Evolutionary conservation across 176 grass and related monocot species (phyloP).

Genomic region (Thalia dealbata): DNA sequence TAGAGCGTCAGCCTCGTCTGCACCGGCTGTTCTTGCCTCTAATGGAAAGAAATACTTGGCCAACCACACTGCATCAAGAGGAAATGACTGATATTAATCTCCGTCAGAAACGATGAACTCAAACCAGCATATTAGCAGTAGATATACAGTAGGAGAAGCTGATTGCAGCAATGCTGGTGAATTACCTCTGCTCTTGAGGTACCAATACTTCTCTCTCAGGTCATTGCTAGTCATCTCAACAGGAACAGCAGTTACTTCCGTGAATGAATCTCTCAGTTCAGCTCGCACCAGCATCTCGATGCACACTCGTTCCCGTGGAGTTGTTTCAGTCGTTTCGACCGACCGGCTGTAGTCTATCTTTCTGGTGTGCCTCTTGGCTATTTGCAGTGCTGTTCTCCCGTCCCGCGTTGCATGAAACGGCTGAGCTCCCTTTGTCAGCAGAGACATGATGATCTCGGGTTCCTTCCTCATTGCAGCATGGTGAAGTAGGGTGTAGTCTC

Average conservation of each 20-base stretch:
- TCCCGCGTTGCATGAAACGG: not conserved
- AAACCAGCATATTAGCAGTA: not conserved
- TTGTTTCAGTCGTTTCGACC: not conserved
- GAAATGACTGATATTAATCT: not conserved
- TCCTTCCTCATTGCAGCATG: slow-evolving; percentile 15
- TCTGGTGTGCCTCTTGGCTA: slow-evolving; percentile 9
- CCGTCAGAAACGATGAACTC: too few species aligned
- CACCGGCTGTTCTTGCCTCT: slow-evolving; percentile 14
- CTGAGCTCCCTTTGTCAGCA: slow-evolving; percentile 9
- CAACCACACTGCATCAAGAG: slow-evolving; percentile 4
- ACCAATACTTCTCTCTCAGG: not conserved
- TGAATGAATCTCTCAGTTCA: not conserved
- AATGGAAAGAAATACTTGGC: not conserved
- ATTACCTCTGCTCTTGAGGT: slow-evolving; percentile 18
- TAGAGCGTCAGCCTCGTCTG: not conserved
- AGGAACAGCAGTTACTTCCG: slow-evolving; percentile 2
- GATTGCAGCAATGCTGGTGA: not conserved
- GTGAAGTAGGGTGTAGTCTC: slow-evolving; percentile 6
- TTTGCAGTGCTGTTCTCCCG: slow-evolving; percentile 7
- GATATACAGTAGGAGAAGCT: not conserved
- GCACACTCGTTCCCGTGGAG: not conserved
- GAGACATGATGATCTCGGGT: slow-evolving; percentile 8
- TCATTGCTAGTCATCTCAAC: not conserved
- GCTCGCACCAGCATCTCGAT: slow-evolving; percentile 10
- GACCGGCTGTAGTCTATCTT: not conserved